These are phyloP conservation scores for Peniophora sp. DNA, from an alignment of 1,284 basidiomycete genomes.

Conservation along the genomic window DNA sequence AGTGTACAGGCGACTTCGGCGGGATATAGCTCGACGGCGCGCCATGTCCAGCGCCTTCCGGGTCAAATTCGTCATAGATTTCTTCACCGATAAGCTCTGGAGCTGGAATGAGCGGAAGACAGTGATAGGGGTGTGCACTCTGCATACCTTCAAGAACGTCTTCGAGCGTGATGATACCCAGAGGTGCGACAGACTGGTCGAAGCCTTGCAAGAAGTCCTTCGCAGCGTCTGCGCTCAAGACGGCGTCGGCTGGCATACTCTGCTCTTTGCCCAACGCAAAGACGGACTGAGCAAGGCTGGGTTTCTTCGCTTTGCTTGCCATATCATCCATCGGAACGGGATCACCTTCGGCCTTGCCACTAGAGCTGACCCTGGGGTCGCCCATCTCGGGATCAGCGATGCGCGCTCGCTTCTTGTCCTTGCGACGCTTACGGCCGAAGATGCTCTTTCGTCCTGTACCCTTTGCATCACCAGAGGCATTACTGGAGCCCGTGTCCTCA, in stretches of 20 bases:
- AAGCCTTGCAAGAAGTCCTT: constrained; percentile 72
- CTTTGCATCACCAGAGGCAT: constrained; percentile 18
- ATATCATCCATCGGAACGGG: constrained; percentile 33
- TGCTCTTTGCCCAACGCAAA: constrained; percentile 52
- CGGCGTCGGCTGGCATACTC: constrained; percentile 78
- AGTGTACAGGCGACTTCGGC: constrained; percentile 12
- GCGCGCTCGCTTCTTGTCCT: constrained; percentile 12
- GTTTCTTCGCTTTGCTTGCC: constrained; percentile 25
- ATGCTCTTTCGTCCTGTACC: constrained; percentile 8
- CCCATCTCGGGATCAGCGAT: neutral
- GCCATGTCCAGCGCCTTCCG: constrained; percentile 49
- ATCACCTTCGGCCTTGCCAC: neutral
- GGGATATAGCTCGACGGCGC: constrained; percentile 54
- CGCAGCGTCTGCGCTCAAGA: constrained; percentile 61
- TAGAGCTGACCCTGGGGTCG: too few relatives aligned
- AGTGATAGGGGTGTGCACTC: constrained; percentile 4
- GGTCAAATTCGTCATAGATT: constrained; percentile 83
- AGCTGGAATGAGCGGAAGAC: constrained; percentile 1
- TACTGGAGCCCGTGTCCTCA: constrained; percentile 20
- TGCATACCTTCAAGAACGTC: constrained; percentile 81
- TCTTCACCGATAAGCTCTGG: constrained; percentile 84
- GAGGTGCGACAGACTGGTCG: constrained; percentile 67
- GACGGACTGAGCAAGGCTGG: constrained; percentile 33
- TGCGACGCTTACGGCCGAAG: constrained; percentile 16
- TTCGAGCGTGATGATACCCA: constrained; percentile 91